Conservation (phyloP, 2,329 filamentous ascomycete species). For the Sarocladium oryzae region DNA sequence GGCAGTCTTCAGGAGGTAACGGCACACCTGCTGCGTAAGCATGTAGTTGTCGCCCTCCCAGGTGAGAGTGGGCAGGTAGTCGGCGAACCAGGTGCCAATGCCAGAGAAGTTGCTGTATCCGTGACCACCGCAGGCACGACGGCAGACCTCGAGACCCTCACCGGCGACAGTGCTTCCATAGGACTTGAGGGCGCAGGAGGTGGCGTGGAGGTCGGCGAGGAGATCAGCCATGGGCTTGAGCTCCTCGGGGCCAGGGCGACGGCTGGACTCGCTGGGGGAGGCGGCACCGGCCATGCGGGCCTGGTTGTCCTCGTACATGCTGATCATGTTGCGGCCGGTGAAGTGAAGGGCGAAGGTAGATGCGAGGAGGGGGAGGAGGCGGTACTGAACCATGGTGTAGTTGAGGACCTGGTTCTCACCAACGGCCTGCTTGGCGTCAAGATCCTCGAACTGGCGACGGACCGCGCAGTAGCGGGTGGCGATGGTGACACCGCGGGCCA, state of each 20-base stretch:
- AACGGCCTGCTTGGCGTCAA: slow-evolving; percentile 50
- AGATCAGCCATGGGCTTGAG: slow-evolving; percentile 55
- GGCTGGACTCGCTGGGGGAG: slow-evolving; percentile 33
- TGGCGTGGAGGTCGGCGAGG: slow-evolving; percentile 68
- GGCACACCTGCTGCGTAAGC: slow-evolving; percentile 68
- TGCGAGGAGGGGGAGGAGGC: slow-evolving; percentile 65
- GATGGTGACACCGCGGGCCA: slow-evolving; percentile 72
- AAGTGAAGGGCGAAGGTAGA: slow-evolving; percentile 75
- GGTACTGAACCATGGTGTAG: slow-evolving; percentile 75
- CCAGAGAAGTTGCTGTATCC: slow-evolving; percentile 62
- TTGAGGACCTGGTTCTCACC: slow-evolving; percentile 71
- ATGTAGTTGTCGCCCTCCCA: slow-evolving; percentile 75
- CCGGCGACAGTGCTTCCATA: slow-evolving; percentile 65
- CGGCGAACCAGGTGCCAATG: slow-evolving; percentile 52
- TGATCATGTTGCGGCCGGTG: slow-evolving; percentile 71
- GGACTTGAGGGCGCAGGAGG: slow-evolving; percentile 70
- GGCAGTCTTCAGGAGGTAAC: slow-evolving; percentile 68
- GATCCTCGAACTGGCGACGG: slow-evolving; percentile 71
- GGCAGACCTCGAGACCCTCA: slow-evolving; percentile 68
- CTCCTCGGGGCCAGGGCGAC: slow-evolving; percentile 63
- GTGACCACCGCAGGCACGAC: slow-evolving; percentile 70
- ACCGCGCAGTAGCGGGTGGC: slow-evolving; percentile 69
- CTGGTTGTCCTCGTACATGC: slow-evolving; percentile 65
- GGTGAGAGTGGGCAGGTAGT: slow-evolving; percentile 60
- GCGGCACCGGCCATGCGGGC: slow-evolving; percentile 51